These are phyloP conservation scores for Fusarium sp. DNA, from an alignment of 2,329 filamentous ascomycete genomes.

Conservation along the genomic window DNA sequence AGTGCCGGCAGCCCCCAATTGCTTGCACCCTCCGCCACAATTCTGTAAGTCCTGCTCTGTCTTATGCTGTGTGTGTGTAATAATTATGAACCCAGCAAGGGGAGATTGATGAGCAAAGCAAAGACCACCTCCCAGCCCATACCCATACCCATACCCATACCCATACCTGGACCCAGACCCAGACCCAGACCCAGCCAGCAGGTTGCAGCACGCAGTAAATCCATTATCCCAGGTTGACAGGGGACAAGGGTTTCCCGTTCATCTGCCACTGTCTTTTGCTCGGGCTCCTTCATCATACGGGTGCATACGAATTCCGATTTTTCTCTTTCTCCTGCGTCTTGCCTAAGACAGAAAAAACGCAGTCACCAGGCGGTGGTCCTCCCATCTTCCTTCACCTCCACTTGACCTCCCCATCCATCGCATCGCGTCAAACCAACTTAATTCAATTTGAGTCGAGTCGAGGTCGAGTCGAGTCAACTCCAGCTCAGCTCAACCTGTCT, in stretches of 20 bases:
- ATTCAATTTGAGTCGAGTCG: neutral
- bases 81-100: constrained; percentile 41
- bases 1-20: neutral
- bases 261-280: constrained; percentile 29
- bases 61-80: constrained; percentile 17
- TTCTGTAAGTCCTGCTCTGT: constrained; percentile 26
- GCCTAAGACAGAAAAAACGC: constrained; percentile 30
- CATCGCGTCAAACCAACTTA: constrained; percentile 6
- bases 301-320: constrained; percentile 23
- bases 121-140: constrained; percentile 35
- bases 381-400: constrained; percentile 41
- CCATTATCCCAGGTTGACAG: constrained; percentile 34
- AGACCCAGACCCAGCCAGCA: constrained; percentile 27
- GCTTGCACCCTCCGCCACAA: constrained; percentile 45
- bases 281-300: constrained; percentile 32
- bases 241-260: constrained; percentile 43
- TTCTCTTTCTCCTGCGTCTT: constrained; percentile 15
- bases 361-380: constrained; percentile 36
- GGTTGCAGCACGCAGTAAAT: constrained; percentile 34
- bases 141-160: constrained; percentile 1
- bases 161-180: constrained; percentile 4
- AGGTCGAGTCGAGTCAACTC: neutral
- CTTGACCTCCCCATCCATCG: constrained; percentile 2
- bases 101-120: constrained; percentile 43
- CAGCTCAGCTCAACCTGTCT: neutral